Evolutionary conservation across 768 basidiomycete genomes (phyloP).

Genomic region (Termitomyces bulborhizus): DNA sequence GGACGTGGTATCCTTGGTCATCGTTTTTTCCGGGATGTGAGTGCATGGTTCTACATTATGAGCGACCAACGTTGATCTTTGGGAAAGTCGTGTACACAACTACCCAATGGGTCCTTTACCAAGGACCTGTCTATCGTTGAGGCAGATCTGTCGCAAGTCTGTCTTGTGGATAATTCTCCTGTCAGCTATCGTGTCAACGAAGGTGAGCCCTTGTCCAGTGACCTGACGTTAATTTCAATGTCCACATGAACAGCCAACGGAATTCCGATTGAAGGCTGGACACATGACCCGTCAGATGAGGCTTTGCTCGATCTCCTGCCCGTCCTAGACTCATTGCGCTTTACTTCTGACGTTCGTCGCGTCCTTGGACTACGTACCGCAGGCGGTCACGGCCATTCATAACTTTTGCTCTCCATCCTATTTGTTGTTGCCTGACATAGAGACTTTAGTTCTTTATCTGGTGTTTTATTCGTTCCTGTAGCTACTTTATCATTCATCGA

Average conservation of each 20-base stretch:
- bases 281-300: conserved; percentile 93
- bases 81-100: conserved; percentile 80
- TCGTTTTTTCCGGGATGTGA: conserved; percentile 86
- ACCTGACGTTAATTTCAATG: background rate
- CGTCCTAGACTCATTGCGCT: conserved; percentile 91
- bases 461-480: conserved; percentile 17
- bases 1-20: conserved; percentile 86
- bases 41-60: conserved; percentile 22
- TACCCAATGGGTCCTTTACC: conserved; percentile 90
- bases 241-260: conserved; percentile 69
- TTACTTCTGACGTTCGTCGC: conserved; percentile 91
- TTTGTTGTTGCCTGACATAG: conserved; percentile 15
- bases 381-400: conserved; percentile 28
- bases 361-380: conserved; percentile 68
- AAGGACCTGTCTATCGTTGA: conserved; percentile 90
- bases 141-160: conserved; percentile 85
- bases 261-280: conserved; percentile 99
- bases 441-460: conserved; percentile 19
- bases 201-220: conserved; percentile 44
- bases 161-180: conserved; percentile 95
- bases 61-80: conserved; percentile 1
- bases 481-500: conserved; percentile 22
- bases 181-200: conserved; percentile 88
- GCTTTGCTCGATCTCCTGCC: conserved; percentile 93
- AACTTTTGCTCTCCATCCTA: conserved; percentile 11